Percentiles rank a stretch among this genome's conserved stretches.
phyloP scores from a whole-genome alignment of 192 early-diverging fungal species.

The Linnemannia schmuckeri region DNA sequence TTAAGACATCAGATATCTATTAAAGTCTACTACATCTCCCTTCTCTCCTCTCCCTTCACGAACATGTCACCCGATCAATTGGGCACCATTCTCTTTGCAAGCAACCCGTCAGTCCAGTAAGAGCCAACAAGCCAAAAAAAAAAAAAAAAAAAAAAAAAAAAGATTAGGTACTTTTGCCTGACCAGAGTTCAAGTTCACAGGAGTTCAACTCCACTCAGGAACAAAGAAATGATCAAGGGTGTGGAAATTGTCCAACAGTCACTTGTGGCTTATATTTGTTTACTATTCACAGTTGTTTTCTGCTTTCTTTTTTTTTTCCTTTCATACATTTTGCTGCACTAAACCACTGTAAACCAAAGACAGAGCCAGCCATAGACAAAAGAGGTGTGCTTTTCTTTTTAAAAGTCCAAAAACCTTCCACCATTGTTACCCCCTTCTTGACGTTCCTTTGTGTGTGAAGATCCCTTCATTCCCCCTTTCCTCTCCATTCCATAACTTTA shows the following conservation, averaged over 20 bases:
- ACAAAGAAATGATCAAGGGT: too few species aligned
- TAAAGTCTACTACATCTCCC: neutral
- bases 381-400: neutral
- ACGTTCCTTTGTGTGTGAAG: neutral
- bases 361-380: neutral
- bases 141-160: neutral
- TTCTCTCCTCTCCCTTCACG: neutral
- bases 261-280: constrained; percentile 22
- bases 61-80: neutral
- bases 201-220: too few species aligned
- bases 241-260: neutral
- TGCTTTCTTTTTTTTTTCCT: constrained; percentile 18
- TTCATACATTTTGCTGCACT: neutral
- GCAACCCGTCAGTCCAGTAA: neutral
- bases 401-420: neutral
- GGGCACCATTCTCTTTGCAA: neutral
- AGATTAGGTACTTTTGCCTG: neutral
- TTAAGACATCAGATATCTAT: neutral
- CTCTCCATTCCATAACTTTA: neutral
- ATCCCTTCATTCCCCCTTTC: neutral
- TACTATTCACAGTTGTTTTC: neutral
- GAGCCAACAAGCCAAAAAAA: neutral
- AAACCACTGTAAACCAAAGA: too few species aligned
- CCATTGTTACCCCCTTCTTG: neutral
- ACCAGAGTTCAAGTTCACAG: too few species aligned